Percentiles rank a stretch among this genome's conserved stretches.
phyloP scores from a whole-genome alignment of 2,329 filamentous ascomycete genomes.

The Sporothrix pseudoabietina region DNA sequence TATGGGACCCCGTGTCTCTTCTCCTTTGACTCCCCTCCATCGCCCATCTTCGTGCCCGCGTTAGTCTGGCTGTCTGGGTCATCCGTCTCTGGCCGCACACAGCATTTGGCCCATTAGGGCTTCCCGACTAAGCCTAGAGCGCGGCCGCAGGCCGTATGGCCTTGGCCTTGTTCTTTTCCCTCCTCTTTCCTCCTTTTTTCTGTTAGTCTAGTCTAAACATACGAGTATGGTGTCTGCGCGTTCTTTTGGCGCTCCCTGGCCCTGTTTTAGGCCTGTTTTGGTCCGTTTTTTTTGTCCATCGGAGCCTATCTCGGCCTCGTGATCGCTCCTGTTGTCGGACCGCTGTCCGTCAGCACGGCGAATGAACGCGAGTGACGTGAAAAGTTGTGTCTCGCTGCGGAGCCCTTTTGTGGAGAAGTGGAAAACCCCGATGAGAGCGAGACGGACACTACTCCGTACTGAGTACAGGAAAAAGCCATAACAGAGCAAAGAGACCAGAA shows the following conservation, averaged over 20 bases:
- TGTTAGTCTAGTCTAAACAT: no score
- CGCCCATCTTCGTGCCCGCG: neutral
- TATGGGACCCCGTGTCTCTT: conserved; percentile 9
- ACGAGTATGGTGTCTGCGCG: neutral
- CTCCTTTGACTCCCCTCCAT: neutral
- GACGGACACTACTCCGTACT: neutral
- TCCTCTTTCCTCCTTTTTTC: neutral
- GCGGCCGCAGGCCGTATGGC: neutral
- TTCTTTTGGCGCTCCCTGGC: neutral
- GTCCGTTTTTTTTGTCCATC: neutral
- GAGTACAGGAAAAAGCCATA: neutral
- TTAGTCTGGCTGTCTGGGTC: neutral
- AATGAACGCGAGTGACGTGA: neutral
- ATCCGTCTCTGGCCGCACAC: no score
- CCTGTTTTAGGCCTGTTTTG: neutral
- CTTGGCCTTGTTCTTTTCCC: neutral
- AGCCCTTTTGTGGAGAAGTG: conserved; percentile 8
- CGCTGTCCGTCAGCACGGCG: neutral
- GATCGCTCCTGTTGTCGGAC: neutral
- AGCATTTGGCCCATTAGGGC: neutral
- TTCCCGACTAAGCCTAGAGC: conserved; percentile 5
- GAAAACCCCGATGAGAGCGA: neutral
- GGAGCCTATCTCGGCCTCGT: neutral
- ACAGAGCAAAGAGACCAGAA: neutral
- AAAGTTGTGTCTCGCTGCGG: neutral